Base-by-base conservation (phyloP, 768 basidiomycete genomes). In the Hygrophorus pudorinus region DNA sequence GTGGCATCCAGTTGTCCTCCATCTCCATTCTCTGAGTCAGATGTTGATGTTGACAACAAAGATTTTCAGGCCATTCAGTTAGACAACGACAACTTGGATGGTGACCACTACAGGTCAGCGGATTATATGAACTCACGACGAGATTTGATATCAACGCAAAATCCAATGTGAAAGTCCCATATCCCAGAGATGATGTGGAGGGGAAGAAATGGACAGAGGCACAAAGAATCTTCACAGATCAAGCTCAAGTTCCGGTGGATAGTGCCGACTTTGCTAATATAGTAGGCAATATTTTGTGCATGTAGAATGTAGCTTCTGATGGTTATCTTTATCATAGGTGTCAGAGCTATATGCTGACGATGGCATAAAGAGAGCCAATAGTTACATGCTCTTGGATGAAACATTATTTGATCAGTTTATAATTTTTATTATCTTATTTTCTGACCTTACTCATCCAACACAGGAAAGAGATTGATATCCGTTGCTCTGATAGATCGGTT, bases 141-240 rank as follows among this genome's bases (percentile, higher is more conserved):
- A 24, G 18, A 12, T 38, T 38, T 16, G 12, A 38, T 38, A 38
- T 38, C 38, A 38, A 38, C n/a, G 4, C 38, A 6, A 18, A 14
- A 12, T 12, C 5, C 14, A 38, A 38, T 18, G 18, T n/a, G 18
- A 38, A 38, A 18, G 18, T 38, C 14, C 38, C 38, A n/a, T 38
- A 38, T 18, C 38, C 38, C 14, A 38, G 38, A 12, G 38, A 38
- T 12, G 18, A n/a, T 12, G 38, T 12, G 18, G n/a, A 38, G 38
- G 21, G n/a, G 38, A 38, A 38, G 21, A 18, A n/a, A n/a, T 38
- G 38, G 38, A 38, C 38, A n/a, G 38, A 38, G 13, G 38, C 14
- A 4, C n/a, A 38, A 24, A 5, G 38, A 12, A 18, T 38, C n/a
- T 18, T 14, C 12, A 18, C 38, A 3, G 21, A 18, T 38, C 38